Conservation (phyloP, 2,329 filamentous ascomycete genomes). For the Trichoderma semiorbis region DNA sequence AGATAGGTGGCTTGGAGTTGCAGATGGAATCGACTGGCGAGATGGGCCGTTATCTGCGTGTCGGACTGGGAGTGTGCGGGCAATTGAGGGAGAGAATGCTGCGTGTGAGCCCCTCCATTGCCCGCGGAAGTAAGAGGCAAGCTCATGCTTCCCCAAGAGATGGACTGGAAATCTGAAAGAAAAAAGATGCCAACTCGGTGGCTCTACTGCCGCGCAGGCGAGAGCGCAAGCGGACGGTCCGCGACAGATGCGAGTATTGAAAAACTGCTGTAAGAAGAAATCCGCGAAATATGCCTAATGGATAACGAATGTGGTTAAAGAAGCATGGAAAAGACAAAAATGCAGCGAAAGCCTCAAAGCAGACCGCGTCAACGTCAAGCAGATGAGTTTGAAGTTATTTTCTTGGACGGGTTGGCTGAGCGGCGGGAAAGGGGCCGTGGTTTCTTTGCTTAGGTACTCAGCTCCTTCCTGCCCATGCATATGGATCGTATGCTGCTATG, state of each 20-base stretch:
- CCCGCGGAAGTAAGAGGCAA: conserved; percentile 43
- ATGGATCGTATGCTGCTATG: background rate
- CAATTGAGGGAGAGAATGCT: conserved; percentile 83
- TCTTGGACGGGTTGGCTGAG: background rate
- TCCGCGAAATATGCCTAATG: background rate
- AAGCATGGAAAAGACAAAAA: background rate
- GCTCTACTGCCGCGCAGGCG: background rate
- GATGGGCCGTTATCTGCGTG: conserved; percentile 74
- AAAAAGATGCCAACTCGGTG: background rate
- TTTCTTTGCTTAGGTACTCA: conserved; percentile 11
- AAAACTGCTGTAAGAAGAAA: background rate
- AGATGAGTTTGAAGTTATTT: conserved; percentile 6
- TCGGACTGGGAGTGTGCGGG: conserved; percentile 79
- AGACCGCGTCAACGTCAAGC: background rate
- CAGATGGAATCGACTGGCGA: conserved; percentile 88
- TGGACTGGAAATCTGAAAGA: conserved; percentile 24
- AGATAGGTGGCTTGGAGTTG: conserved; percentile 82
- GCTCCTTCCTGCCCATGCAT: background rate
- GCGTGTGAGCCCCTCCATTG: conserved; percentile 64
- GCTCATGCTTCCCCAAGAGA: conserved; percentile 55
- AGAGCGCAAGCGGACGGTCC: background rate
- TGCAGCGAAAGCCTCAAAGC: background rate
- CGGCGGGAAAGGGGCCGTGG: conserved; percentile 9
- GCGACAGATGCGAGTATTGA: background rate
- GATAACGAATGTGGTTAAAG: background rate